Evolutionary conservation across 2,329 filamentous ascomycete genomes (phyloP), one percentile per base, ranked within the genome.

Genomic region (Alternaria brassicicola): DNA sequence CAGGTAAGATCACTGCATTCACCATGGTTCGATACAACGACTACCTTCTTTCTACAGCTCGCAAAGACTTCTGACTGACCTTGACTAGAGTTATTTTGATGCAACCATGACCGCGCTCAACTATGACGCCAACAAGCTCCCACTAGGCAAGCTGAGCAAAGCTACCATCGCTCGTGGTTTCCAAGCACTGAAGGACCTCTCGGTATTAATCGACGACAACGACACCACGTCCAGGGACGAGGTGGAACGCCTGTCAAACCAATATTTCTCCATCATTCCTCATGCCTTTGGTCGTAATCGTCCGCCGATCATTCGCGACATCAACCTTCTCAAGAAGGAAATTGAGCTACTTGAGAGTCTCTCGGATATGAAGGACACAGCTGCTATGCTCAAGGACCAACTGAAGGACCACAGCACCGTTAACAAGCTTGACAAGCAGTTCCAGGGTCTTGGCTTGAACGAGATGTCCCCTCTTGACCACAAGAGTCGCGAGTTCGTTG

Each of bases 101-200:
- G 83, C 83, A 8, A 85, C 86, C 33, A 90, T 92, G 87, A 74
- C 77, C 1, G 81, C 84, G 1, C 80, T 92, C 64, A 90, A 90
- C 64, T 92, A 92, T 66, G 88, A 92, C 65, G 82, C 85, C 9
- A 82, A 89, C 63, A 96, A 96, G 75, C 80, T 96, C 38, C 92
- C 92, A 0, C 81, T 96, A 1, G 93, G 92, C 4, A 96, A 95
- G 73, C 83, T 96, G 23, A 92, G 90, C 81, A 92, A 93, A 69
- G 79, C 84, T 12, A 95, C 91, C 19, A 89, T 96, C 64, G 84
- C 83, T 26, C 83, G 85, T 13, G 93, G 92, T 7, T 96, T 91
- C 72, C 85, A 92, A 69, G 82, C 88, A 6, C 82, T 97, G 52
- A 94, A 95, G 70, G 86, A 92, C 36, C 82, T 96, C 4, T 85